These are phyloP conservation scores for Brassica carinata DNA, from an alignment of 345 rosid genomes.

Conservation along the genomic window DNA sequence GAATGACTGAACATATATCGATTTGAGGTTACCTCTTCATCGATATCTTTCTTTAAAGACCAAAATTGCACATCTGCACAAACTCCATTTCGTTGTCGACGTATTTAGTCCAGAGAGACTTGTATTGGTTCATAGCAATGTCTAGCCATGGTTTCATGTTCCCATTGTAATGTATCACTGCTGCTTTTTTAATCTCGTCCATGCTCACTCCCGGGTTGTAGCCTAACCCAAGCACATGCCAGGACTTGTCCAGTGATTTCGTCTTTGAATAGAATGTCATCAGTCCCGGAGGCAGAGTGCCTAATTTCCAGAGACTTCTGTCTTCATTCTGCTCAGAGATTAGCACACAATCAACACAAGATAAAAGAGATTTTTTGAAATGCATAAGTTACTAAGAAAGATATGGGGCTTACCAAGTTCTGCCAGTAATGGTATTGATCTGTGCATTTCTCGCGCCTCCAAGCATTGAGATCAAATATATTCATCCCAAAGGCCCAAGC, in stretches of 20 bases:
- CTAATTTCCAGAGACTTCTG: slow-evolving; percentile 64
- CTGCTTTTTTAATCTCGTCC: slow-evolving; percentile 82
- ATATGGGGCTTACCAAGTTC: slow-evolving; percentile 52
- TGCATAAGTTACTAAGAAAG: background rate
- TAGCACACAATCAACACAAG: background rate
- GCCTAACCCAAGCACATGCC: slow-evolving; percentile 96
- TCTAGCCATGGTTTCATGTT: slow-evolving; percentile 99
- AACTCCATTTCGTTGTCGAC: slow-evolving; percentile 81
- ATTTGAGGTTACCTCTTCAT: slow-evolving; percentile 30
- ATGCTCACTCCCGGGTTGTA: slow-evolving; percentile 85
- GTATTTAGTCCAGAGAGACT: slow-evolving; percentile 86
- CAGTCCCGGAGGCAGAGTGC: slow-evolving; percentile 82
- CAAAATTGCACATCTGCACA: slow-evolving; percentile 83
- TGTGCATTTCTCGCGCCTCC: slow-evolving; percentile 71
- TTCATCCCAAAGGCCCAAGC: slow-evolving; percentile 98
- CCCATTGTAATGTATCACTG: slow-evolving; percentile 90
- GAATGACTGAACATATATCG: slow-evolving; percentile 6
- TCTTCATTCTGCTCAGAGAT: slow-evolving; percentile 63
- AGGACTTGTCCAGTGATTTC: slow-evolving; percentile 81
- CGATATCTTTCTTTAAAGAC: slow-evolving; percentile 50
- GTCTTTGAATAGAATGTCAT: slow-evolving; percentile 83
- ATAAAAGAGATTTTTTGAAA: background rate
- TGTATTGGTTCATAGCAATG: slow-evolving; percentile 87
- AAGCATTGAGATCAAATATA: slow-evolving; percentile 85
- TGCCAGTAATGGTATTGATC: slow-evolving; percentile 69